Evolutionary conservation across 1,284 basidiomycete species (phyloP), one percentile per base, ranked within the genome.

Genomic region (Inonotus obliquus): DNA sequence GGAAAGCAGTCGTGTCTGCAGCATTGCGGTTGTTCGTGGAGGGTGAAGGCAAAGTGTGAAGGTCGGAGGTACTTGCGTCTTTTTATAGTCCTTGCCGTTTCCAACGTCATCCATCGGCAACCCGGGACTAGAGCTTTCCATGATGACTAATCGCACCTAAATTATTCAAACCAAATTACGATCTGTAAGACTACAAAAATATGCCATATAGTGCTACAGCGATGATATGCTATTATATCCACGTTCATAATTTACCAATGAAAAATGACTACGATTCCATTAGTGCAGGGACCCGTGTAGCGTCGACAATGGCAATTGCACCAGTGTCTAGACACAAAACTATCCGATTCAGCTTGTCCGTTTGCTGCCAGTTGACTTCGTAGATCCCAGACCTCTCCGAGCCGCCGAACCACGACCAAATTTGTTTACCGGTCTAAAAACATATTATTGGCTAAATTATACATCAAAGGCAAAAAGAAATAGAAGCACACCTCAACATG

Each of bases 291-390:
- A 76, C 53, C 52, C 66, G 74, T 3, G 67, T 58, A 9, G 74
- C 71, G 57, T 75, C 75, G 56, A 75, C 63, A 11, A 76, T 65
- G 4, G 68, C 74, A 14, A 76, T 75, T 2, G 69, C 65, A 59
- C 67, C 72, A 61, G 75, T 70, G 59, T 76, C 75, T 67, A 76
- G 71, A 37, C 75, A 76, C 57, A 75, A 57, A 35, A 73, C 74
- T 58, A 75, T 70, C 59, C 75, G 60, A 55, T 69, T 71, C 10
- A 65, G 65, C 4, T 70, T 69, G 47, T 70, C 74, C 66, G 71
- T 70, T 53, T 61, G 67, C 60, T 66, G 74, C 74, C 74, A 75
- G 63, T 75, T 73, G 54, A 77, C 74, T 61, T 75, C 74, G 17
- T 77, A 75, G 19, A 75, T 67, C 1, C 74, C 73, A 49, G 72